phyloP scores from a whole-genome alignment of 2,329 filamentous ascomycete genomes.

The Setomelanomma holmii region DNA sequence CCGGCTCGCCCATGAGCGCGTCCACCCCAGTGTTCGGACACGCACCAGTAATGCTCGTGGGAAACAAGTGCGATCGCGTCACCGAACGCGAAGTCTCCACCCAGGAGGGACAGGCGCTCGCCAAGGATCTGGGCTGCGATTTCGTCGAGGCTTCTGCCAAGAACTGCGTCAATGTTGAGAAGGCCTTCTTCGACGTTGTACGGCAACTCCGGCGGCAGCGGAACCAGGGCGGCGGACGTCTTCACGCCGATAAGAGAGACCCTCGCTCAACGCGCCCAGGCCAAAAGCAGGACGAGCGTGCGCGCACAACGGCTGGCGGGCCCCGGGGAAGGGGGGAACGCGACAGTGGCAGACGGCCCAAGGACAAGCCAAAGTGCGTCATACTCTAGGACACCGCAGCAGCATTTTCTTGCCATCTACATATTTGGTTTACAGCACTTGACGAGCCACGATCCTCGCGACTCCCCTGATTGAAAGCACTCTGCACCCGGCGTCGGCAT shows the following conservation, averaged over 20 bases:
- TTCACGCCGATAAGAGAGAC: slow-evolving; percentile 22
- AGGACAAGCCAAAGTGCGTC: slow-evolving; percentile 44
- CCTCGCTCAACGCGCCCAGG: slow-evolving; percentile 16
- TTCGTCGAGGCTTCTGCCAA: slow-evolving; percentile 97
- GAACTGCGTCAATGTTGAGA: slow-evolving; percentile 98
- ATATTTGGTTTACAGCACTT: slow-evolving; percentile 36
- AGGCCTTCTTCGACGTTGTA: slow-evolving; percentile 98
- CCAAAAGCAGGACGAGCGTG: slow-evolving; percentile 26
- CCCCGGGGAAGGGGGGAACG: slow-evolving; percentile 23
- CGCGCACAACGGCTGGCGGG: slow-evolving; percentile 16
- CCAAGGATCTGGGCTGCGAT: slow-evolving; percentile 90
- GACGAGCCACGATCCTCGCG: slow-evolving; percentile 38
- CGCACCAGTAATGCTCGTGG: slow-evolving; percentile 96
- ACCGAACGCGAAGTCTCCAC: slow-evolving; percentile 96
- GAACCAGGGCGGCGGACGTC: slow-evolving; percentile 53
- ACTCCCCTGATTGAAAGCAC: slow-evolving; percentile 40
- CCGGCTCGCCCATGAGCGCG: slow-evolving; percentile 72
- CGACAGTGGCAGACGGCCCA: slow-evolving; percentile 21
- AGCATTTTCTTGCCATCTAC: slow-evolving; percentile 14
- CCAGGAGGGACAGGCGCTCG: slow-evolving; percentile 91
- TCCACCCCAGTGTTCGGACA: slow-evolving; percentile 61
- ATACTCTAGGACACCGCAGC: slow-evolving; percentile 35
- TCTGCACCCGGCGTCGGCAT: slow-evolving; percentile 43
- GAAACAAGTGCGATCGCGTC: slow-evolving; percentile 97
- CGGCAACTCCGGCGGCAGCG: slow-evolving; percentile 85